A percentile compares a stretch with the other conserved stretches of the same genome.
Evolutionary conservation across 345 rosid species (phyloP).

Genomic region (Syzygium grande): DNA sequence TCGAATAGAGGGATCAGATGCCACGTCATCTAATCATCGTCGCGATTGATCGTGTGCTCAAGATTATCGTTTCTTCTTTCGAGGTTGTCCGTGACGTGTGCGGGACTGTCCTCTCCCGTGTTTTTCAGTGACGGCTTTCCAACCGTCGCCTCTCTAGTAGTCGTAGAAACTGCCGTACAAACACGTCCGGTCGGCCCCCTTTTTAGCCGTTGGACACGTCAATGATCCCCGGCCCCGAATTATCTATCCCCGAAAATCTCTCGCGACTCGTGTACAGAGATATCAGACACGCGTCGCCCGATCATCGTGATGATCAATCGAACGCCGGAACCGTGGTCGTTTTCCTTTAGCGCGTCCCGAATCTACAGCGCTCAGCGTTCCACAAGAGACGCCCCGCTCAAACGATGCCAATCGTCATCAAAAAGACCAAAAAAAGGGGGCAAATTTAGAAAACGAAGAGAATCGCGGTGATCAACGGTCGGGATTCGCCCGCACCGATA

Average conservation of each 20-base stretch:
- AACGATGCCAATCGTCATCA: neutral
- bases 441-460: accelerated
- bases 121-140: neutral
- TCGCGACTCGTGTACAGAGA: no score
- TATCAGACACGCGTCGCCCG: no score
- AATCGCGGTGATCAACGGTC: neutral
- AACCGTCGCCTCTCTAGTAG: accelerated
- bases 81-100: accelerated
- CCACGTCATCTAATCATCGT: no score
- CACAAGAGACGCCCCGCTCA: neutral
- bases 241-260: no score
- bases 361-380: neutral
- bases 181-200: accelerated
- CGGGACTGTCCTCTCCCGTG: accelerated
- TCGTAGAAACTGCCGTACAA: neutral
- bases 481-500: neutral
- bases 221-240: no score
- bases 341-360: neutral
- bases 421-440: neutral
- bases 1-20: neutral
- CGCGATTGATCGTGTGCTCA: accelerated
- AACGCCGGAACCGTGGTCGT: no score
- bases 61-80: neutral
- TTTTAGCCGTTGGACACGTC: neutral
- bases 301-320: no score